phyloP scores from a whole-genome alignment of 441 rosid species.

The Omphalea diandra region DNA sequence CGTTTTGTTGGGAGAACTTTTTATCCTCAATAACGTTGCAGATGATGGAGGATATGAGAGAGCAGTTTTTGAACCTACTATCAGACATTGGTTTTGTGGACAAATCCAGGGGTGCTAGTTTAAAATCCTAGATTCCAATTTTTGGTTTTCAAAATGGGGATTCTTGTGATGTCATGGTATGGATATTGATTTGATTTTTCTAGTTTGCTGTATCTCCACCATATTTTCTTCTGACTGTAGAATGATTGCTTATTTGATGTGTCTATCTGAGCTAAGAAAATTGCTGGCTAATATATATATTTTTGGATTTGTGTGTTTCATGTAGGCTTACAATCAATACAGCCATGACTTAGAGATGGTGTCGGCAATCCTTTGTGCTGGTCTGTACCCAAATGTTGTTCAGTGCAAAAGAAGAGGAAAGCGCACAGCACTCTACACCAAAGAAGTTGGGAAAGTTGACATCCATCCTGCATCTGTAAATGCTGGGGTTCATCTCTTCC shows the following conservation, averaged over 20 bases:
- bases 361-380: slow-evolving; percentile 84
- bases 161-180: not conserved
- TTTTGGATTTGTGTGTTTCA: not conserved
- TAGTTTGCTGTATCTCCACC: not conserved
- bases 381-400: slow-evolving; percentile 95
- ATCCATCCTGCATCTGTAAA: slow-evolving; percentile 96
- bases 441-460: slow-evolving; percentile 95
- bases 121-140: slow-evolving; percentile 36
- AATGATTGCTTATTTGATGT: not conserved
- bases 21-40: slow-evolving; percentile 77
- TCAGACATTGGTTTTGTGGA: slow-evolving; percentile 87
- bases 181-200: slow-evolving; percentile 2
- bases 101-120: slow-evolving; percentile 72
- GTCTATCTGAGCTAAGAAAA: slow-evolving; percentile 1
- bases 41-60: slow-evolving; percentile 97
- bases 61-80: slow-evolving; percentile 79
- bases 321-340: slow-evolving; percentile 82
- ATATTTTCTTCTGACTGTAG: not conserved
- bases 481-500: slow-evolving; percentile 70
- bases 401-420: slow-evolving; percentile 98
- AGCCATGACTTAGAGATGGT: slow-evolving; percentile 90
- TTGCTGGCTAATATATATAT: slow-evolving; percentile 1
- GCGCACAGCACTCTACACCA: slow-evolving; percentile 79
- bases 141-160: not conserved
- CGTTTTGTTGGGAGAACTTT: slow-evolving; percentile 85